Evolutionary conservation across 768 basidiomycete genomes (phyloP), one percentile per base, ranked within the genome.

Genomic region (Auricularia heimuer): DNA sequence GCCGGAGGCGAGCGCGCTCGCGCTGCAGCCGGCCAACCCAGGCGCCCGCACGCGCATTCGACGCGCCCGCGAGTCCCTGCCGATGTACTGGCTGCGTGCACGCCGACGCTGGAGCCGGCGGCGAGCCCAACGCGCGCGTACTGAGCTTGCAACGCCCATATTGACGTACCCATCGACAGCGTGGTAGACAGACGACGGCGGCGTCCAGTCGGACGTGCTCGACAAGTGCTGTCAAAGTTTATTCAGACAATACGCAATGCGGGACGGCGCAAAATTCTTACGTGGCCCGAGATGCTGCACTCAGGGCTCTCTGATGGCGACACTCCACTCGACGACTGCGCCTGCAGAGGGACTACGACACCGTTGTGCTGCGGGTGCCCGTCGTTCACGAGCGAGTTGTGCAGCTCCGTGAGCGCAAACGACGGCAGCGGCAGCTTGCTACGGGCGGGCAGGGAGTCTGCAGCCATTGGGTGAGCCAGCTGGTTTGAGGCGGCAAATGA

Each of bases 351-450:
- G 4, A 51, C 47, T 6, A 51, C 47, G 47, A 51, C 47, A 6
- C 8, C 47, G 47, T 18, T 16, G 10, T 51, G 16, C 10, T 16
- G 16, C 10, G 42, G 16, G 47, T 51, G 47, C 47, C 10, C 10
- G 47, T 51, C 47, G 16, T 11, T 11, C 10, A 6, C 37, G 18
- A 63, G 58, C 16, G 62, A 60, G 24, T 62, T 56, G 34, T 58
- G 47, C 24, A 66, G 37, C 11, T 62, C 65, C 3, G 21, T 3
- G 10, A 66, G 18, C 36, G 65, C 54, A 42, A 66, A 66, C 37
- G 65, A 42, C 18, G 24, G 64, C 37, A 11, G 35, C 12, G 24
- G 61, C 37, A 14, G 34, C 34, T 8, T 12, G n/a, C 35, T 8
- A 3, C 1, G 42, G 3, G 34, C 18, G 35, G n/a, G 33, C 18